Percentiles rank a stretch among this genome's conserved stretches.
phyloP scores from a whole-genome alignment of 345 rosid genomes.

The Melastoma malabathricum region DNA sequence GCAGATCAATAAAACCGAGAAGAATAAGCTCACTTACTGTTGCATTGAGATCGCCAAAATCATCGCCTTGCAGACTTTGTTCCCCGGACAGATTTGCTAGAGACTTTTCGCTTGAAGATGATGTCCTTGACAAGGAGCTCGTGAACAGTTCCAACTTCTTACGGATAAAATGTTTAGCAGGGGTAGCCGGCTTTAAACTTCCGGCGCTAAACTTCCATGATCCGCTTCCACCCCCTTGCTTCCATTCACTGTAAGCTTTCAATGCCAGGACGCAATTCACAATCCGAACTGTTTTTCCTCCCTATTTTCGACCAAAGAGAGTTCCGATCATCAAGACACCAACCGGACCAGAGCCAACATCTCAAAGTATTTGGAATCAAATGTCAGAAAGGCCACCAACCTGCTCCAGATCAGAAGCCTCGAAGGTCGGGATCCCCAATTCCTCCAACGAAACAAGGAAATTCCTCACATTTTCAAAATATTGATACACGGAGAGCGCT shows the following conservation, averaged over 20 bases:
- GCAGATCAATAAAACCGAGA: constrained; percentile 3
- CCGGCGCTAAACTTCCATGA: constrained; percentile 45
- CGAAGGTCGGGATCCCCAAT: constrained; percentile 76
- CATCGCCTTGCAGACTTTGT: constrained; percentile 12
- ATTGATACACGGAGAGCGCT: constrained; percentile 75
- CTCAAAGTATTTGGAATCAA: too few species aligned
- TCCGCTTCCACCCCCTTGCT: constrained; percentile 54
- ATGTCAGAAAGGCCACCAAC: constrained; percentile 15
- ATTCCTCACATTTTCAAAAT: constrained; percentile 85
- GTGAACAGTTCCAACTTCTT: constrained; percentile 53
- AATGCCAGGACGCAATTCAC: constrained; percentile 70
- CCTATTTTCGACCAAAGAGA: constrained; percentile 2
- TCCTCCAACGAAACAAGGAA: constrained; percentile 64
- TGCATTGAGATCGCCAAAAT: constrained; percentile 34
- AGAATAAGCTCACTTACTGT: constrained; percentile 35
- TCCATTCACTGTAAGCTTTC: constrained; percentile 77
- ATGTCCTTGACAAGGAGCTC: constrained; percentile 40
- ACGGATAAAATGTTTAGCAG: constrained; percentile 41
- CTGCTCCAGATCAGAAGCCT: constrained; percentile 85
- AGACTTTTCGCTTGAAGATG: constrained; percentile 30
- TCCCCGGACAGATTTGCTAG: constrained; percentile 17
- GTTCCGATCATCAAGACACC: background rate
- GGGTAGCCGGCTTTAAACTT: constrained; percentile 28
- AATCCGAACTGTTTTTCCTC: constrained; percentile 44
- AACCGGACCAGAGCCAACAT: background rate